Percentiles rank a stretch among this genome's conserved stretches.
phyloP scores from a whole-genome alignment of 75 land plant genomes.

The Sequoia sempervirens region DNA sequence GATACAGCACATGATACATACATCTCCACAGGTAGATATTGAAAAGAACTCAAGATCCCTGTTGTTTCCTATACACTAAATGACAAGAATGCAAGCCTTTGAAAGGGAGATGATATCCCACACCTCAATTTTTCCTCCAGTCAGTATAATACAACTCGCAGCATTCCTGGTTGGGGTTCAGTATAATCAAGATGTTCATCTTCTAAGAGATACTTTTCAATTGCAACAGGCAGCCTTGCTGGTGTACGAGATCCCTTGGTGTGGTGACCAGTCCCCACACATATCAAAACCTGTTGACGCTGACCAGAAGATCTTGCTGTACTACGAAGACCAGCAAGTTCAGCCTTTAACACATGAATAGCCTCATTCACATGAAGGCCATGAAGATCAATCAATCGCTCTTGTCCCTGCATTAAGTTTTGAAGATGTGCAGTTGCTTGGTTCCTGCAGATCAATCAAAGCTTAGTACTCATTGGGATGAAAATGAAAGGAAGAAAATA shows the following conservation, averaged over 20 bases:
- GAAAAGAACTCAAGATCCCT: slow-evolving; percentile 10
- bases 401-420: slow-evolving; percentile 34
- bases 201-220: slow-evolving; percentile 71
- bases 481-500: background rate
- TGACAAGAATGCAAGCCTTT: slow-evolving; percentile 20
- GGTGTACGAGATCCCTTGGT: slow-evolving; percentile 83
- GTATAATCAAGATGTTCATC: slow-evolving; percentile 74
- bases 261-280: slow-evolving; percentile 95
- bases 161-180: slow-evolving; percentile 85
- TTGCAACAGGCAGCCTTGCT: slow-evolving; percentile 69
- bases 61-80: slow-evolving; percentile 19
- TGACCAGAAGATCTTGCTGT: slow-evolving; percentile 54
- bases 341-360: slow-evolving; percentile 70
- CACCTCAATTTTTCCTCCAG: slow-evolving; percentile 2
- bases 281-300: slow-evolving; percentile 72
- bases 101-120: background rate
- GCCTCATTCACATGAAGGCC: slow-evolving; percentile 91
- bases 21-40: slow-evolving; percentile 8
- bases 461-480: background rate
- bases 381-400: slow-evolving; percentile 67
- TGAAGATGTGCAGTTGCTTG: slow-evolving; percentile 29
- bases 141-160: slow-evolving; percentile 72
- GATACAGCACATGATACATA: slow-evolving; percentile 12
- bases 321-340: slow-evolving; percentile 49
- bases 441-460: slow-evolving; percentile 42